These are phyloP conservation scores for Zangia roseola DNA, from an alignment of 768 basidiomycete genomes.

Conservation along the genomic window DNA sequence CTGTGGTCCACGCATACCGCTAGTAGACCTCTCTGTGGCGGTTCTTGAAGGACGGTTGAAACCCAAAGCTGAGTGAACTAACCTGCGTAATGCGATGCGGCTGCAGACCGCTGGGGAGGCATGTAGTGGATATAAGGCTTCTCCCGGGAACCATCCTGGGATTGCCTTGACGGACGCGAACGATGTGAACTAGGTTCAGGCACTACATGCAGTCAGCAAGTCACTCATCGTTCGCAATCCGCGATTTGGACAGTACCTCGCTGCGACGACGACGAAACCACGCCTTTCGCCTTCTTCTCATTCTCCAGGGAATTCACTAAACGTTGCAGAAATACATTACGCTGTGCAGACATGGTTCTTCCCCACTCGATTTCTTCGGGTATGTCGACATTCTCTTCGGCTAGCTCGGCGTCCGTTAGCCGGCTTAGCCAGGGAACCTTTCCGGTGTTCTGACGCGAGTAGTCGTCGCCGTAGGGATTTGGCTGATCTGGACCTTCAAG, in stretches of 20 bases:
- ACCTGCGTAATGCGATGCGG: conserved; percentile 20
- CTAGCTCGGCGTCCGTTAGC: conserved; percentile 53
- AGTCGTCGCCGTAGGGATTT: conserved; percentile 79
- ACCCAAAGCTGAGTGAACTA: conserved; percentile 4
- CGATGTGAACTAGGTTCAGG: conserved; percentile 26
- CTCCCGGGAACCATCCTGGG: conserved; percentile 26
- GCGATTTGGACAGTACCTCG: conserved; percentile 15
- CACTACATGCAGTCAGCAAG: conserved; percentile 17
- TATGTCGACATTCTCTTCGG: conserved; percentile 75
- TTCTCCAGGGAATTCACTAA: conserved; percentile 56
- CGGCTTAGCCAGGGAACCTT: conserved; percentile 63
- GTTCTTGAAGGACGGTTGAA: conserved; percentile 3
- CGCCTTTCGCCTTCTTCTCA: conserved; percentile 48
- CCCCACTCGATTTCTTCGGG: conserved; percentile 79
- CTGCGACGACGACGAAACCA: conserved; percentile 31
- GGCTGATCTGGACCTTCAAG: conserved; percentile 59
- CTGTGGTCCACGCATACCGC: conserved; percentile 26
- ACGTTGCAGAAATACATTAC: conserved; percentile 69
- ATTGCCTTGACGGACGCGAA: conserved; percentile 23
- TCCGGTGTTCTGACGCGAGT: conserved; percentile 52
- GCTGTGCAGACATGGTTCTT: conserved; percentile 63
- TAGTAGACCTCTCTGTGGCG: conserved; percentile 17
- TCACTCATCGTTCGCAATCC: background rate
- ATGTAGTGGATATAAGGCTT: conserved; percentile 36
- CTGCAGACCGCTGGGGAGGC: conserved; percentile 27